A percentile compares a stretch with the other conserved stretches of the same genome.
Conservation (phyloP, 1,284 basidiomycete genomes). For the Cystobasidiaceae sp. region DNA sequence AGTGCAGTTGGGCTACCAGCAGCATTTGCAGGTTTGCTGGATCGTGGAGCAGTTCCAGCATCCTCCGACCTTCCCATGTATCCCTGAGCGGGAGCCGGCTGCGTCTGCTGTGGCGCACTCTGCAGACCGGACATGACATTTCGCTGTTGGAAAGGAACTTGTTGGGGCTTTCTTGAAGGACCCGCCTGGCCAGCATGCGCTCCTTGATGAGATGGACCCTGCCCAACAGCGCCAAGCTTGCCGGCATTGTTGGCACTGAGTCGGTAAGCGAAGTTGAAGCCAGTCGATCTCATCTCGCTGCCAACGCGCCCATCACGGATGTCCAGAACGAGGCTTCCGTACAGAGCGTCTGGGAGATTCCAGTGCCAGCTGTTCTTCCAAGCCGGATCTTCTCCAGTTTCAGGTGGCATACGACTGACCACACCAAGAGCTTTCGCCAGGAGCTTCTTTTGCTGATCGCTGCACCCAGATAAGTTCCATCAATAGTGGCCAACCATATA, state of each 20-base stretch:
- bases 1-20: too few species aligned
- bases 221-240: background rate
- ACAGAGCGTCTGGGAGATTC: slow-evolving; percentile 72
- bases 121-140: background rate
- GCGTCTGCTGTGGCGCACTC: background rate
- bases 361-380: slow-evolving; percentile 99
- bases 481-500: background rate
- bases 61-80: too few species aligned
- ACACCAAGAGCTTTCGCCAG: slow-evolving; percentile 86
- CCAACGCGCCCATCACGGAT: slow-evolving; percentile 86
- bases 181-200: background rate
- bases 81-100: background rate
- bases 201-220: background rate
- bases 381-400: slow-evolving; percentile 69
- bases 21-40: too few species aligned
- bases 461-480: slow-evolving; percentile 38
- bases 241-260: slow-evolving; percentile 50
- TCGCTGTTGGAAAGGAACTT: slow-evolving; percentile 10
- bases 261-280: slow-evolving; percentile 93
- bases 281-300: slow-evolving; percentile 86
- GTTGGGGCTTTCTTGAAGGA: slow-evolving; percentile 1
- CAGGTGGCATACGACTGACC: slow-evolving; percentile 68
- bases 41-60: too few species aligned
- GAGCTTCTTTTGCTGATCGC: slow-evolving; percentile 76
- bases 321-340: slow-evolving; percentile 80